Evolutionary conservation across 1,139 yeast species (phyloP).

Genomic region (Meyerozyma smithsonii): DNA sequence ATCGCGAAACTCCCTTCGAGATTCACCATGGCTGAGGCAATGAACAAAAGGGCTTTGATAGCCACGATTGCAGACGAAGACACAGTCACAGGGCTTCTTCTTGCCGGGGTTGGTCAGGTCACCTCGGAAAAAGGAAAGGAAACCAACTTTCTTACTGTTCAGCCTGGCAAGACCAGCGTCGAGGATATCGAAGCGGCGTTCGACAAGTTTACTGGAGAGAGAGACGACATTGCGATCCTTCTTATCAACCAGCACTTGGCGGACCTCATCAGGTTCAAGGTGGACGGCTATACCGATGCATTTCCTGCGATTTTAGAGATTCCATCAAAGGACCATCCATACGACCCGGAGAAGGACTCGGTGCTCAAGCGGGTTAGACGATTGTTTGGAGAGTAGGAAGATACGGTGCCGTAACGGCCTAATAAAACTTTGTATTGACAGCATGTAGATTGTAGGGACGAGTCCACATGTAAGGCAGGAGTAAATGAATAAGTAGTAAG

Average conservation of each 20-base stretch:
- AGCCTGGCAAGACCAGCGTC: constrained; percentile 71
- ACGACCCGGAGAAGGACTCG: constrained; percentile 96
- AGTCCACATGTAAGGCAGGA: no score
- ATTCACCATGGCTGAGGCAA: constrained; percentile 25
- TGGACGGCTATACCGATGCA: constrained; percentile 82
- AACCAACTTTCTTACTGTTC: constrained; percentile 77
- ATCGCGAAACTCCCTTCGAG: neutral
- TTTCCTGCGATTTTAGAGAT: constrained; percentile 96
- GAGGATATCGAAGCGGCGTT: constrained; percentile 76
- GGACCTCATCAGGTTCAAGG: constrained; percentile 76
- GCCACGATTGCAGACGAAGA: constrained; percentile 98
- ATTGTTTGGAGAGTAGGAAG: constrained; percentile 78
- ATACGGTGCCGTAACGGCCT: no score
- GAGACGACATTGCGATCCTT: constrained; percentile 90
- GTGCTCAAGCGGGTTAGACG: constrained; percentile 91
- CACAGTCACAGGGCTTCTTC: constrained; percentile 88
- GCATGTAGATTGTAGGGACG: no score
- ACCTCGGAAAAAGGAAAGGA: constrained; percentile 58
- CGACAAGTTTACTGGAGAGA: constrained; percentile 62
- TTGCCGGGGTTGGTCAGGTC: constrained; percentile 95
- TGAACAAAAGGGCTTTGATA: constrained; percentile 67
- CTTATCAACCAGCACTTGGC: constrained; percentile 94
- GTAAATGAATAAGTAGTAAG: no score
- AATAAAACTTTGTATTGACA: no score
- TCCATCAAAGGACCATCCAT: constrained; percentile 98